Evolutionary conservation across 176 grass and related monocot genomes (phyloP).

Genomic region (Microstegium vimineum): DNA sequence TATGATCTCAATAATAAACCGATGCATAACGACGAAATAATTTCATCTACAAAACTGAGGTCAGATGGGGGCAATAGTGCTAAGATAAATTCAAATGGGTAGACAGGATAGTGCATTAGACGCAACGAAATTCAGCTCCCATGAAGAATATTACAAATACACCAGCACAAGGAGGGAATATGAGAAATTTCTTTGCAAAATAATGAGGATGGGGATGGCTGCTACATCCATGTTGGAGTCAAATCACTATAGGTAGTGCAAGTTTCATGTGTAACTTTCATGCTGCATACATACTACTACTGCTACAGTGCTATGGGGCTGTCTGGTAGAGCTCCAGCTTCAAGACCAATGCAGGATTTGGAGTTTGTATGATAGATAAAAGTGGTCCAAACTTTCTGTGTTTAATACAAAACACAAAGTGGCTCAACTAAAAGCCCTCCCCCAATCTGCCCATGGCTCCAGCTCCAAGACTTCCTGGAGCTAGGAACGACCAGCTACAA

Average conservation of each 20-base stretch:
- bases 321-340: neutral
- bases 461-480: neutral
- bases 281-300: neutral
- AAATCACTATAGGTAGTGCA: neutral
- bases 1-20: slow-evolving; percentile 20
- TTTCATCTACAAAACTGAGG: neutral
- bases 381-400: neutral
- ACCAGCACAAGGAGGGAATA: neutral
- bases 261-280: neutral
- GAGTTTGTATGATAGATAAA: neutral
- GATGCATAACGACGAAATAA: neutral
- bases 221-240: neutral
- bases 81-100: neutral
- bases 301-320: neutral
- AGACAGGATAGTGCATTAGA: neutral
- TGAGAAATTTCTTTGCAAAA: neutral
- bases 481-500: neutral
- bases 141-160: neutral
- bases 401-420: neutral
- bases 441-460: neutral
- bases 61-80: neutral
- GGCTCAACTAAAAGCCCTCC: neutral
- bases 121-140: neutral
- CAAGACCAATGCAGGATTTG: neutral
- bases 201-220: neutral